Base-by-base conservation (phyloP, 2,329 filamentous ascomycete genomes). In the Epichloe uncinata region DNA sequence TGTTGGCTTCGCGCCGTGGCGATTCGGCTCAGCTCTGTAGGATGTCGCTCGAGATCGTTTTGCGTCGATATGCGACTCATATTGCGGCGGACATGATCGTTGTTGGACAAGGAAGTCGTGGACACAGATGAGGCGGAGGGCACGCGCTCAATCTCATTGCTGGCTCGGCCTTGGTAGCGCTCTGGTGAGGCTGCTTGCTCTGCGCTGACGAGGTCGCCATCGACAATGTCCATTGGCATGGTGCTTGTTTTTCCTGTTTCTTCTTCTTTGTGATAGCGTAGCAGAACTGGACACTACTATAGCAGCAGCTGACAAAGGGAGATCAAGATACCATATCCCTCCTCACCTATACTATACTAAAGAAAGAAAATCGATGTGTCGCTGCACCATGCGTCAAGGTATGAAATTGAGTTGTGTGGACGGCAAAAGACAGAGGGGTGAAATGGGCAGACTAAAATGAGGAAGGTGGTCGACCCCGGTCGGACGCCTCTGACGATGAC, bases 1-100 rank as follows among this genome's bases (percentile, higher is more conserved):
- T 89, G 84, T 64, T 89, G 85, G 55, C 79, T 84, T 46, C 78
- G 70, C 36, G 79, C 76, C 4, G 85, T 88, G 43, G 83, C 75
- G 54, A 90, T 87, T 37, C 85, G 78, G 61, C 77, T 79, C 52
- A 90, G 70, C 49, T 78, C 82, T 8, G 84, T 87, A 16, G 78
- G 77, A 56, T 86, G 77, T 51, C 82, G 73, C 62, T 87, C 84
- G 38, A 87, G 73, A 60, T 87, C 84, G 57, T 71, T 69, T 54
- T 81, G 74, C 4, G 83, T 87, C 5, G 79, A 73, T n/a, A 80
- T 62, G 48, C 81, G 73, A 59, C 75, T 80, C 67, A 86, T 75
- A 47, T 67, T 69, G 49, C 70, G 68, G 53, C 65, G 58, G 42
- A 18, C 44, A 45, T 54, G 52, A 26, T 54, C 66, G 40, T 63